These are phyloP conservation scores for Nadsonia commutata DNA, from an alignment of 1,139 yeast species.

Conservation along the genomic window DNA sequence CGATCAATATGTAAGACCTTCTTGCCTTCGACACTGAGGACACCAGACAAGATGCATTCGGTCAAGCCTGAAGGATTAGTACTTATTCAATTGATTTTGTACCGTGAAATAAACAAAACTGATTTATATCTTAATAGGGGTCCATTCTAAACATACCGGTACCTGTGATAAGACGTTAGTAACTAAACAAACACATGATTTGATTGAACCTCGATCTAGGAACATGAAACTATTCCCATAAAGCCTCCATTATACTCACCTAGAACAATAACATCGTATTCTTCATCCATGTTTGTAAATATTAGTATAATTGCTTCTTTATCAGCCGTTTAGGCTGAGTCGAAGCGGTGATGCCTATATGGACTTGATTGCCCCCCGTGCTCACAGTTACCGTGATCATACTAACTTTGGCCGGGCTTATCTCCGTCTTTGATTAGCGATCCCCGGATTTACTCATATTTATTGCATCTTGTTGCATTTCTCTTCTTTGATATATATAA, in stretches of 20 bases:
- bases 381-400: background rate
- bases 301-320: background rate
- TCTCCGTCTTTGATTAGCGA: too few species aligned
- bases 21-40: constrained; percentile 90
- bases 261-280: constrained; percentile 80
- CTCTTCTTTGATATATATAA: too few species aligned
- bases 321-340: too few species aligned
- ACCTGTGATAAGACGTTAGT: background rate
- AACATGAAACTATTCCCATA: background rate
- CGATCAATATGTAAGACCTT: constrained; percentile 93
- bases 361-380: too few species aligned
- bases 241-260: constrained; percentile 27
- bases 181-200: background rate
- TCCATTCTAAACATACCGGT: constrained; percentile 1
- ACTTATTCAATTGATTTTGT: constrained; percentile 19
- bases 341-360: too few species aligned
- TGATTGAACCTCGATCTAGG: background rate
- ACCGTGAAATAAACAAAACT: background rate
- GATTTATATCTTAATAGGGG: background rate
- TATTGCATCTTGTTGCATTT: too few species aligned
- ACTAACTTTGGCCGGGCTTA: background rate
- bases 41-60: constrained; percentile 89
- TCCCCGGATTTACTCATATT: too few species aligned
- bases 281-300: constrained; percentile 58
- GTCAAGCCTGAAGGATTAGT: constrained; percentile 76